Conservation (phyloP, 2,329 filamentous ascomycete genomes). For the Pestalotiopsis sp. region DNA sequence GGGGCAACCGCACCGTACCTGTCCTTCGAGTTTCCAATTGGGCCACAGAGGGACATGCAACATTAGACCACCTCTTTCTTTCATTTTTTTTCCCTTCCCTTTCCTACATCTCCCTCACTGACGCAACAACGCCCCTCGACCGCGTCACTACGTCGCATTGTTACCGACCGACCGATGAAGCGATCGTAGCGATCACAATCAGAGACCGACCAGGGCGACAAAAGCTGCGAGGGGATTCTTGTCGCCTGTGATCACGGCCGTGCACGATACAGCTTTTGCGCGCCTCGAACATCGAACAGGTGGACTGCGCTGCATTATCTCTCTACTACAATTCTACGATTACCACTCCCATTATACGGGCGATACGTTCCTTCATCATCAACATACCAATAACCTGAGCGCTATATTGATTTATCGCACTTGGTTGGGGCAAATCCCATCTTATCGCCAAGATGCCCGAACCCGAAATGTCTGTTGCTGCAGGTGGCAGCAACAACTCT, state of each 20-base stretch:
- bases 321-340: background rate
- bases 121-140: background rate
- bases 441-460: conserved; percentile 27
- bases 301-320: background rate
- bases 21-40: background rate
- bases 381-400: background rate
- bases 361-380: background rate
- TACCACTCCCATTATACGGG: background rate
- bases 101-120: background rate
- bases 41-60: background rate
- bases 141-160: conserved; percentile 2
- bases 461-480: conserved; percentile 38
- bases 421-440: background rate
- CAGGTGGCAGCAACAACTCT: conserved; percentile 70
- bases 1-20: background rate
- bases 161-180: background rate
- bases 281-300: background rate
- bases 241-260: background rate
- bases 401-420: background rate
- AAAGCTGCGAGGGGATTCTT: background rate
- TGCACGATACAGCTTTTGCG: background rate
- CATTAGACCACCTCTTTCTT: background rate
- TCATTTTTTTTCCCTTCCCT: background rate
- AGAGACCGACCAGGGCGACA: conserved; percentile 1
- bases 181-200: background rate